Base-by-base conservation (phyloP, 2,329 filamentous ascomycete genomes). In the Trichoderma citrinoviride region DNA sequence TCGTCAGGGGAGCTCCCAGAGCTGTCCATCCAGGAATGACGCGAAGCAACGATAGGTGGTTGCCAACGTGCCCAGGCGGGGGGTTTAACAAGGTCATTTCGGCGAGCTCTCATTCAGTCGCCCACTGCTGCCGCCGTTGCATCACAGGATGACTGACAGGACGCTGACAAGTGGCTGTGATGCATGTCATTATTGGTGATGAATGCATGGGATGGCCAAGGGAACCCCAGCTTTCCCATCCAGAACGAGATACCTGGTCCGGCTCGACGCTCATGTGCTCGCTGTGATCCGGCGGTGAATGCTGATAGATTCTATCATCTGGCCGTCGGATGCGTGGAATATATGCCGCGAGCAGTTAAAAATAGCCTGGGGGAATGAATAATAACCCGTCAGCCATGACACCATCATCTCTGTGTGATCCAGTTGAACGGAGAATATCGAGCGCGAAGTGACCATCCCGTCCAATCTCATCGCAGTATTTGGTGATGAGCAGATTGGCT, bases 221-320 rank as follows among this genome's bases (percentile, higher is more conserved):
- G 61, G 54, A 43, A 33, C 53, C 54, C 53, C 29, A 44, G 52
- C 46, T 33, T 57, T 25, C 43, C 53, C 44, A 52, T 40, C 61
- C 53, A 64, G 33, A 64, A 64, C 33, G 56, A 61, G 54, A 56
- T 29, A 50, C 57, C 41, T 41, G 27, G 25, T 40, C 64, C 49
- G 44, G 23, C 27, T 65, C 47, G 25, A 49, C 56, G 61, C 64
- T 47, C 49, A 55, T 65, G 33, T 64, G 53, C 12, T 52, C 33
- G 43, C 46, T n/a, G 47, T 54, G 53, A 56, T 58, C 54, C 46
- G 44, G 61, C 61, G 61, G 61, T 64, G 61, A 64, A 64, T 23
- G 44, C 44, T 50, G 47, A 62, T 50, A 43, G 47, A 52, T 43
- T 14, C 52, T 25, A 64, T 66, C 43, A 25, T 66, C 61, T 27